These are phyloP conservation scores for Yarrowia porcina DNA, from an alignment of 805 yeast species.

Conservation along the genomic window DNA sequence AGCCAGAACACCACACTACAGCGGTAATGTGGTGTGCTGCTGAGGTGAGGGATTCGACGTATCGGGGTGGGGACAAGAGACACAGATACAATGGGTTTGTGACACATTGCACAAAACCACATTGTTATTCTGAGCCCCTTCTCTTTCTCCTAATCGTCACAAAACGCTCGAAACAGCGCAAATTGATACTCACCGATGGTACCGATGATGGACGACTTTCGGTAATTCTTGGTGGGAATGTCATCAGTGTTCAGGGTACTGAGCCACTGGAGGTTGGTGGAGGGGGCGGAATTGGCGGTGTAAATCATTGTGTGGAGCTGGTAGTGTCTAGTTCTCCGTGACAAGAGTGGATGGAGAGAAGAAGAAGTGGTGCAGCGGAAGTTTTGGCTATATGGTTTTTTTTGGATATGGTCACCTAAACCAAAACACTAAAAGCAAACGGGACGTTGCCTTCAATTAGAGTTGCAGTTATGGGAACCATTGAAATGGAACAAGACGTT, in stretches of 20 bases:
- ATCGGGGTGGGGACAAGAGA: neutral
- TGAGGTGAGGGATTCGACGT: slow-evolving; percentile 1
- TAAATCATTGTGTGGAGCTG: slow-evolving; percentile 2
- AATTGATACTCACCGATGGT: slow-evolving; percentile 62
- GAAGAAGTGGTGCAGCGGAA: slow-evolving; percentile 20
- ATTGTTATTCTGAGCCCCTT: neutral
- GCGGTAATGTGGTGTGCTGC: neutral
- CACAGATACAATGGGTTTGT: neutral
- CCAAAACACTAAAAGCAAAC: slow-evolving; percentile 8
- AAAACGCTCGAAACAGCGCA: neutral
- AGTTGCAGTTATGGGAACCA: neutral
- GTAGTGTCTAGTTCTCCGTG: neutral
- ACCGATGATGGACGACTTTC: slow-evolving; percentile 97
- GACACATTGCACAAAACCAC: neutral
- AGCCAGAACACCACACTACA: no score
- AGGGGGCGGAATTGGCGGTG: slow-evolving; percentile 31
- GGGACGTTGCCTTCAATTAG: slow-evolving; percentile 8
- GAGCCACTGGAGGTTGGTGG: slow-evolving; percentile 68
- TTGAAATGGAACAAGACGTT: no score
- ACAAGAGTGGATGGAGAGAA: neutral
- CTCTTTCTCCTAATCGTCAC: neutral
- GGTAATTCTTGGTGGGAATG: slow-evolving; percentile 71
- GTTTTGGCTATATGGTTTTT: slow-evolving; percentile 19
- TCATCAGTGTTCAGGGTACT: slow-evolving; percentile 67
- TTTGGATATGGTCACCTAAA: neutral